Conservation (phyloP, 345 rosid species). For the Brassica rapa region DNA sequence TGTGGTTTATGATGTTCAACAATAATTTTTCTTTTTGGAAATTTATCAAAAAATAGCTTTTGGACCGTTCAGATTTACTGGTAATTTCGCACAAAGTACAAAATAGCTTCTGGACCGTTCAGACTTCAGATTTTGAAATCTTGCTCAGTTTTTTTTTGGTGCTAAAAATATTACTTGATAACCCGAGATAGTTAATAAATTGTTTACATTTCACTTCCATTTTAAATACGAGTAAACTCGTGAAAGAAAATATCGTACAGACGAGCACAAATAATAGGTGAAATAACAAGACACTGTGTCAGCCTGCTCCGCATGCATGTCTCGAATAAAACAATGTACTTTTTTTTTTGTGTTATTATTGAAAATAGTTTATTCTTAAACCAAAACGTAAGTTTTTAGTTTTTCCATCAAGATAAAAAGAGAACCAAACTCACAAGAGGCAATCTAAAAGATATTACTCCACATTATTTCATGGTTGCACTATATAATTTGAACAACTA, state of each 20-base stretch:
- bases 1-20: not conserved
- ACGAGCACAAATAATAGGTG: constrained; percentile 6
- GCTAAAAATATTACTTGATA: not conserved
- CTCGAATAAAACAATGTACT: constrained; percentile 15
- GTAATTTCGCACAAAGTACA: not conserved
- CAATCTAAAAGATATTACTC: not conserved
- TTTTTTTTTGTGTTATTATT: not conserved
- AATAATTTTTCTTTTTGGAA: not conserved
- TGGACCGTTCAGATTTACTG: not conserved
- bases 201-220: not conserved
- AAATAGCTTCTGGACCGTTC: not conserved
- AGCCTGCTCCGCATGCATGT: constrained; percentile 17
- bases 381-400: not conserved
- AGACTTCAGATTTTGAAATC: constrained; percentile 5
- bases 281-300: constrained; percentile 26
- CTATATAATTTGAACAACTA: constrained; percentile 1
- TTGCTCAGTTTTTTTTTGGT: not conserved
- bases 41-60: not conserved
- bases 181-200: not conserved
- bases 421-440: not conserved
- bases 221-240: constrained; percentile 24
- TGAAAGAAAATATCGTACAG: constrained; percentile 31
- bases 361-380: not conserved
- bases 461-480: constrained; percentile 23
- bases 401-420: not conserved